Base-by-base conservation (phyloP, 257 asterid genomes). In the Nicotiana tomentosiformis region DNA sequence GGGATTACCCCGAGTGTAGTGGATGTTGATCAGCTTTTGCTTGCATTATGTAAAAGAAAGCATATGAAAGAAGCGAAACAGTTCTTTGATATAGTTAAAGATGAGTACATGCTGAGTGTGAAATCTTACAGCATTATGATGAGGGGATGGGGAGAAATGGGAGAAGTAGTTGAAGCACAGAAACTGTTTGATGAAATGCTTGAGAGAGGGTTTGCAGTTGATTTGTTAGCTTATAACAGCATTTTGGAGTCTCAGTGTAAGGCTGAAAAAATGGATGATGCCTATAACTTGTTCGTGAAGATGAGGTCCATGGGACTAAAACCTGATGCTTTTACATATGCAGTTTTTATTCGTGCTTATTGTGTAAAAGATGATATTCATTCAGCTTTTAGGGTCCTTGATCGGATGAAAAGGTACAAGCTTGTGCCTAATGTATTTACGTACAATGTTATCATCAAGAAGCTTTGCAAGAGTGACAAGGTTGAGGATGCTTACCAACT, bases 111-210 rank as follows among this genome's bases (percentile, higher is more conserved):
- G 30, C 90, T 90, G 1, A 89, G 78, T 30, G 88, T 86, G 43
- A 93, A 95, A 82, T 88, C 92, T 23, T 95, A 92, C 76, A 93
- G 97, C 88, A 95, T 95, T 86, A 72, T 95, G 91, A 88, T 93
- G n/a, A 86, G 83, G 76, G 97, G 99, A 1, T 93, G 99, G 98
- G 98, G 97, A 0, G 95, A 88, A 46, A 81, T 83, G 8, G 94
- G 94, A 0, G 93, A 92, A 20, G 35, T 84, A 6, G 83, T 55
- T 35, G 66, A 74, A 4, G 97, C 92, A 0, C 90, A 85, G 37
- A 90, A 87, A 58, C 77, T 95, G 85, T 95, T 91, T 5, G 96
- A 92, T 43, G 99, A 95, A 90, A 91, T 95, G 97, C 87, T 91
- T 62, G 90, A 87, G 26, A 86, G 93, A 83, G 94, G 93, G 0